Conservation (phyloP, 164 flowering plant genomes). For the Amborella trichopoda region DNA sequence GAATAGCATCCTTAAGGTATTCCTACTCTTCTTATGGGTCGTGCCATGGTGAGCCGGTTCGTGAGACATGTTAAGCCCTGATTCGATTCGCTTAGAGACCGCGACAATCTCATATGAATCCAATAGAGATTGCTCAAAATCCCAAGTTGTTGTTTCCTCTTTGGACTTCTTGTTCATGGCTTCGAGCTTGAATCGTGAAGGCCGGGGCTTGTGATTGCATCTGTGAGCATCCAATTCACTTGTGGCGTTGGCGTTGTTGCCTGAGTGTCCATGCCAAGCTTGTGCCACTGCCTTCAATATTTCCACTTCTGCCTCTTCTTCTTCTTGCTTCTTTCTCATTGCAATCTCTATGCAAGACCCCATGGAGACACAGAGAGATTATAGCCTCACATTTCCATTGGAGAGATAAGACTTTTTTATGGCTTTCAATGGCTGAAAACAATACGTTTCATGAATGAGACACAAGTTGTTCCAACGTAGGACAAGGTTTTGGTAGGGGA, state of each 20-base stretch:
- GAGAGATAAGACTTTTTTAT: too few relatives aligned
- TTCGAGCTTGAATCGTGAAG: conserved; percentile 70
- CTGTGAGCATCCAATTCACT: conserved; percentile 50
- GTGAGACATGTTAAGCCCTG: conserved; percentile 23
- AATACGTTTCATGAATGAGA: too few relatives aligned
- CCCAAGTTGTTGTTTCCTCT: conserved; percentile 30
- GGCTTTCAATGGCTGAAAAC: too few relatives aligned
- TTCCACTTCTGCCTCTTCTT: conserved; percentile 38
- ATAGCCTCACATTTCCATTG: too few relatives aligned
- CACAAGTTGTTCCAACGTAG: too few relatives aligned
- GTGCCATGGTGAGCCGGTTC: conserved; percentile 5
- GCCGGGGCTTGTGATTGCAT: conserved; percentile 22
- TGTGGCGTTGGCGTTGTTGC: conserved; percentile 17
- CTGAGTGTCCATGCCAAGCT: conserved; percentile 70
- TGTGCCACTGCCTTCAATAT: conserved; percentile 87
- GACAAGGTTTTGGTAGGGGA: too few relatives aligned
- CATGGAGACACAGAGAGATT: too few relatives aligned
- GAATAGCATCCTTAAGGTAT: conserved; percentile 68
- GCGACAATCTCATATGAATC: conserved; percentile 84
- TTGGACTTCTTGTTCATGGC: conserved; percentile 23
- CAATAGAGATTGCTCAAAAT: conserved; percentile 66
- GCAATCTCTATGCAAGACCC: too few relatives aligned
- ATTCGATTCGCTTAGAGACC: conserved; percentile 57
- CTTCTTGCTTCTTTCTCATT: conserved; percentile 7
- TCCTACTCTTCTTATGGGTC: conserved; percentile 48